A percentile compares a stretch with the other conserved stretches of the same genome.
Evolutionary conservation across 2,329 filamentous ascomycete genomes (phyloP).

Genomic region (Cladosporium velox): DNA sequence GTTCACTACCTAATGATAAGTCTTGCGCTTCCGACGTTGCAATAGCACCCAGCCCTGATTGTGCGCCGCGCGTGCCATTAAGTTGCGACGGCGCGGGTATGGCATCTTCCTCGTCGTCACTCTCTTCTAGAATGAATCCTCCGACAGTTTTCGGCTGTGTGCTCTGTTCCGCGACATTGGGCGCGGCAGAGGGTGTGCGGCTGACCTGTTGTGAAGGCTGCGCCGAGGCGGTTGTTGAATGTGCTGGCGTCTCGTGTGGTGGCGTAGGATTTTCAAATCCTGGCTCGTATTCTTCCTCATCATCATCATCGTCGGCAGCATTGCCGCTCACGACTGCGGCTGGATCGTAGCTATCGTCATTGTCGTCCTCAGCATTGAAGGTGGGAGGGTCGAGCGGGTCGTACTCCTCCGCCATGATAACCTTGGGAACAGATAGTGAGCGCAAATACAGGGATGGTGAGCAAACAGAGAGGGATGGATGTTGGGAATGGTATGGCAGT

Average conservation of each 20-base stretch:
- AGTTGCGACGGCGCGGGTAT: slow-evolving; percentile 30
- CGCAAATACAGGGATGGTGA: background rate
- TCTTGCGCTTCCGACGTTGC: slow-evolving; percentile 44
- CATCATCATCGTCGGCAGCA: slow-evolving; percentile 29
- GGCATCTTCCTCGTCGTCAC: slow-evolving; percentile 53
- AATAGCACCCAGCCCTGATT: slow-evolving; percentile 31
- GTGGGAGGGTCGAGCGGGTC: slow-evolving; percentile 31
- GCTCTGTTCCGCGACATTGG: slow-evolving; percentile 33
- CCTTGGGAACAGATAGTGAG: background rate
- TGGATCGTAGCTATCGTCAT: slow-evolving; percentile 44
- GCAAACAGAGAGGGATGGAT: background rate
- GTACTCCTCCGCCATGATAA: slow-evolving; percentile 49
- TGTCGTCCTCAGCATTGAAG: slow-evolving; percentile 34
- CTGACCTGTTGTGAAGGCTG: slow-evolving; percentile 37
- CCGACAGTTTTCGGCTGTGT: slow-evolving; percentile 56
- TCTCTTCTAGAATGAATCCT: slow-evolving; percentile 65
- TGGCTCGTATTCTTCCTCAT: slow-evolving; percentile 40
- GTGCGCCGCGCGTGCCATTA: slow-evolving; percentile 31
- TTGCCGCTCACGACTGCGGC: slow-evolving; percentile 25
- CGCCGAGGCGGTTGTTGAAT: slow-evolving; percentile 22
- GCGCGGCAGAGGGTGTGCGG: slow-evolving; percentile 43
- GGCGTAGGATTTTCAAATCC: slow-evolving; percentile 28
- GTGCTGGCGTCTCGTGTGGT: slow-evolving; percentile 13
- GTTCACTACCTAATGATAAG: slow-evolving; percentile 60
- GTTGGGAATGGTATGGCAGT: background rate